Percentiles rank a stretch among this genome's conserved stretches.
Conservation (phyloP, 1,139 yeast genomes). For the Casaregolazyma suthepensis region DNA sequence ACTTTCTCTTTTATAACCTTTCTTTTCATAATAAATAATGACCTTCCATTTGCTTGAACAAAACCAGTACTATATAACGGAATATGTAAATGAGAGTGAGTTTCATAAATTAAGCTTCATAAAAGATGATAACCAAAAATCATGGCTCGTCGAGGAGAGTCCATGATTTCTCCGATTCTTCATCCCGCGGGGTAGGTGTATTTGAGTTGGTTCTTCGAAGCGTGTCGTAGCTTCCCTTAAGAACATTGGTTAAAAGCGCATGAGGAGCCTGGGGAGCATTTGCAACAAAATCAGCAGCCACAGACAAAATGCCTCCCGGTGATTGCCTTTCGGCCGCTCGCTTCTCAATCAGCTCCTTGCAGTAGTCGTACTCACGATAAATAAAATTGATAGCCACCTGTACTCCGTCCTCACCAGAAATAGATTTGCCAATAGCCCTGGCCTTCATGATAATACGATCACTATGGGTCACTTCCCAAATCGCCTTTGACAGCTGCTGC, state of each 20-base stretch:
- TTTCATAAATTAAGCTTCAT: not conserved
- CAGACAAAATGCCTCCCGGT: slow-evolving; percentile 1
- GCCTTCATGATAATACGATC: slow-evolving; percentile 64
- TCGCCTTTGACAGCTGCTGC: slow-evolving; percentile 56
- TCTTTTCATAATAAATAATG: not conserved
- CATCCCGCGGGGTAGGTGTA: slow-evolving; percentile 4
- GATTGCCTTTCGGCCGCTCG: slow-evolving; percentile 1
- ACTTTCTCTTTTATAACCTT: not conserved
- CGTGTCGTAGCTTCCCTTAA: not conserved
- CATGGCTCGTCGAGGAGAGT: slow-evolving; percentile 15
- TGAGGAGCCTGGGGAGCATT: slow-evolving; percentile 2
- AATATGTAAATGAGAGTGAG: slow-evolving; percentile 1
- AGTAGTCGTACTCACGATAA: slow-evolving; percentile 74
- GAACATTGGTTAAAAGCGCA: not conserved
- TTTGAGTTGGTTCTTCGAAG: not conserved
- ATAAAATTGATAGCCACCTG: slow-evolving; percentile 66
- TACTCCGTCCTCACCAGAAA: slow-evolving; percentile 73
- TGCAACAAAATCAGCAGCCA: slow-evolving; percentile 3
- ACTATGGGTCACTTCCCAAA: slow-evolving; percentile 62
- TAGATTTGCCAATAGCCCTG: slow-evolving; percentile 50
- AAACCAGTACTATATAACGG: slow-evolving; percentile 3
- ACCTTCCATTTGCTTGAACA: slow-evolving; percentile 1
- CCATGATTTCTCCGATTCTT: slow-evolving; percentile 21
- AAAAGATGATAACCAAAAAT: not conserved
- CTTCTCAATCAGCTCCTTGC: slow-evolving; percentile 33